Evolutionary conservation across 2,329 filamentous ascomycete genomes (phyloP), one percentile per base, ranked within the genome.

Genomic region (Epichloe uncinata): DNA sequence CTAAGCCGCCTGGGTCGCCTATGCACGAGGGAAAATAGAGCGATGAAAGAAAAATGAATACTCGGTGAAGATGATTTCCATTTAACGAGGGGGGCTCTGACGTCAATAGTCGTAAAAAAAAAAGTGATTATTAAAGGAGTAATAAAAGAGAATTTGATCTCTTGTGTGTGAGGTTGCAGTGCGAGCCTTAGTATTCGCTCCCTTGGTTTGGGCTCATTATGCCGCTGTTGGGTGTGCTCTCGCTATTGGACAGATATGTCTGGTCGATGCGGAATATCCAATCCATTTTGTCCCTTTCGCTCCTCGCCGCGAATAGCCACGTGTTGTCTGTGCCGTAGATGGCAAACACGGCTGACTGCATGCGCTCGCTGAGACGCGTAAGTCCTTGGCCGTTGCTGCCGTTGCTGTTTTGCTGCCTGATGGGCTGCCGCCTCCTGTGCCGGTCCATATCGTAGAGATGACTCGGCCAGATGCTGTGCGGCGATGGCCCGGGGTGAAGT

Each of bases 231-330:
- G 62, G 56, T 30, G 60, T 55, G 53, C 72, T 75, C 42, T 69
- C 69, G 49, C 66, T 70, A 11, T 67, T 71, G 36, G 74, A 71
- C 58, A 76, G 66, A 57, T 77, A 80, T 47, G 84, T 87, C 72
- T 95, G 85, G 67, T 98, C 93, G 58, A 98, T 88, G 61, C 85
- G 84, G 66, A 94, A 78, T 58, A 98, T 95, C 93, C 93, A 98
- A 65, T 97, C 93, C 58, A 90, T 84, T 73, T 96, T 95, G 66
- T 96, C 90, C 45, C 83, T 78, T 70, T 96, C 91, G 59, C 82
- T 91, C 52, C 89, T 77, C 22, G 89, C 87, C 13, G 89, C 87
- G 66, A 98, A 97, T 40, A 98, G 74, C 78, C 90, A 98, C 34
- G 90, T 95, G 66, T 96, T 96, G 65, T 93, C 85, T 52, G 85